Conservation (phyloP, 176 grass and related monocot genomes). For the Alopecurus myosuroides region DNA sequence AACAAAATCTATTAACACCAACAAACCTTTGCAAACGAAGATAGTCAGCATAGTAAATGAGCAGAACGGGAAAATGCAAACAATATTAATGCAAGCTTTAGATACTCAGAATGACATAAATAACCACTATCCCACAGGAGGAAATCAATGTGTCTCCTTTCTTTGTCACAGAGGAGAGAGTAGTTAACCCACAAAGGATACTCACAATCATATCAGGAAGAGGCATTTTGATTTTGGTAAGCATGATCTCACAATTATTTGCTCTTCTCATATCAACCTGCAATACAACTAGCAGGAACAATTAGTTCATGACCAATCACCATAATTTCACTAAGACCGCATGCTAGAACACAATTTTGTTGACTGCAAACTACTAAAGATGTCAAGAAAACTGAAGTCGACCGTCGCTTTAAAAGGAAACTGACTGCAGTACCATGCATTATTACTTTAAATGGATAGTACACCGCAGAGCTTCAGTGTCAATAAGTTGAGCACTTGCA, state of each 20-base stretch:
- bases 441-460: neutral
- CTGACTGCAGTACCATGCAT: neutral
- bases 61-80: neutral
- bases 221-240: slow-evolving; percentile 99
- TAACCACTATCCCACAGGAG: neutral
- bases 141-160: slow-evolving; percentile 6
- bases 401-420: neutral
- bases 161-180: neutral
- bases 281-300: slow-evolving; percentile 34
- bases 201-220: slow-evolving; percentile 99
- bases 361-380: slow-evolving; percentile 16
- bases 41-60: neutral
- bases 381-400: slow-evolving; percentile 1
- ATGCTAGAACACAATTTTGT: neutral
- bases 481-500: neutral
- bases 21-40: neutral
- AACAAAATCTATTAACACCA: neutral
- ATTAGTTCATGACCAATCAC: neutral
- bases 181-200: slow-evolving; percentile 27
- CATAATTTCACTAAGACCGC: neutral
- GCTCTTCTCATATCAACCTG: slow-evolving; percentile 97
- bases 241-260: slow-evolving; percentile 99
- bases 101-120: neutral
- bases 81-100: slow-evolving; percentile 5
- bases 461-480: neutral